These are phyloP conservation scores for Castanea mollissima DNA, from an alignment of 306 rosid species.

Conservation along the genomic window DNA sequence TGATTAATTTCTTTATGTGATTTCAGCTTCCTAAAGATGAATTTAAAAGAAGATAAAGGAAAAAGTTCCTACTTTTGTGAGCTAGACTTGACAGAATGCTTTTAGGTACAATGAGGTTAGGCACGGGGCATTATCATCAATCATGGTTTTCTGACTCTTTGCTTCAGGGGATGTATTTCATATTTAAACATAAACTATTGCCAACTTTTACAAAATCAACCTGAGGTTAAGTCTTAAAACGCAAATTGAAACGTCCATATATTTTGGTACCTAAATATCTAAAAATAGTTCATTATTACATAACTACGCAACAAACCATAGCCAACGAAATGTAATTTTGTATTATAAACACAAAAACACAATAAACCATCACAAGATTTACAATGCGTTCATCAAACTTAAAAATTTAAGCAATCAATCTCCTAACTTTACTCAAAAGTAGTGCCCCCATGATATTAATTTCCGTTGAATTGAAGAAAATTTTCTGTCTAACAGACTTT, in stretches of 20 bases:
- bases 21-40: not conserved
- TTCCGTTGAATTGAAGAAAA: too few species aligned
- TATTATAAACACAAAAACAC: too few species aligned
- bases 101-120: conserved; percentile 8
- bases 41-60: not conserved
- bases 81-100: not conserved
- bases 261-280: not conserved
- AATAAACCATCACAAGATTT: too few species aligned
- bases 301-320: not conserved
- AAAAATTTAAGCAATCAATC: too few species aligned
- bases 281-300: not conserved
- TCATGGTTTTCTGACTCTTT: conserved; percentile 9
- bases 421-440: too few species aligned
- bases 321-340: not conserved
- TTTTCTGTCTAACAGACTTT: too few species aligned
- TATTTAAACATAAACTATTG: not conserved
- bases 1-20: not conserved
- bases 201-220: not conserved
- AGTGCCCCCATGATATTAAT: too few species aligned
- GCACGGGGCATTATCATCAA: not conserved
- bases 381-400: too few species aligned
- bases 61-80: not conserved
- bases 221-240: not conserved
- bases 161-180: not conserved
- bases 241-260: too few species aligned